These are phyloP conservation scores for Backusella westeae DNA, from an alignment of 192 early-diverging fungal genomes.

Conservation along the genomic window DNA sequence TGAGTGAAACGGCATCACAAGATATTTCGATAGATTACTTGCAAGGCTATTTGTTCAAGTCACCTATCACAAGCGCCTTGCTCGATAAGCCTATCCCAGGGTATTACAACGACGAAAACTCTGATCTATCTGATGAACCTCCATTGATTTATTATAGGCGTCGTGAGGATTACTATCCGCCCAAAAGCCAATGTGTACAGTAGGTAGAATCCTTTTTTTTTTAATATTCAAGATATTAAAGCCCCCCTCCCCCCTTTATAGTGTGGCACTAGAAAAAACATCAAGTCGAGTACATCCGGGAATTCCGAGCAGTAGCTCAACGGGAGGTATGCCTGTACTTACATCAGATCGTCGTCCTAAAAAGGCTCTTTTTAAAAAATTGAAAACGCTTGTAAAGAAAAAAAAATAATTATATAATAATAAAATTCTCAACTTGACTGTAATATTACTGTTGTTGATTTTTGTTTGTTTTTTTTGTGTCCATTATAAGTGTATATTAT, in stretches of 20 bases:
- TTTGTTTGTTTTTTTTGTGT: not conserved
- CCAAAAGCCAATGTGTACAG: not conserved
- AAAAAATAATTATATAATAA: not conserved
- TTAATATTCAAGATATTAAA: not conserved
- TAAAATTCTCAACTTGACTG: not conserved
- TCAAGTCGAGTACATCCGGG: not conserved
- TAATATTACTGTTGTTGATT: not conserved
- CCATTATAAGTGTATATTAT: not conserved
- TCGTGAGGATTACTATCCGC: slow-evolving; percentile 5
- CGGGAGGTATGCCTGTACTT: not conserved
- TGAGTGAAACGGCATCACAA: not conserved
- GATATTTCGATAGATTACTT: not conserved
- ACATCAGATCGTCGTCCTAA: not conserved
- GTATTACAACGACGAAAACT: not conserved
- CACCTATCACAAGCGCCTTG: not conserved
- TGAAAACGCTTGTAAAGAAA: not conserved
- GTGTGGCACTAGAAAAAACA: not conserved
- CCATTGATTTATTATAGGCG: not conserved
- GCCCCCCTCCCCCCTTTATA: not conserved
- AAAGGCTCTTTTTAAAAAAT: not conserved
- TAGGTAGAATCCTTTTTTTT: not conserved
- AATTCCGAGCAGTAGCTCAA: not conserved
- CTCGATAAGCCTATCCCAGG: not conserved
- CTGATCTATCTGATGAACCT: not conserved
- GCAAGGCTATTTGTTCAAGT: not conserved